Base-by-base conservation (phyloP, 106 monocot genomes). In the Alisma plantagoaquatica region DNA sequence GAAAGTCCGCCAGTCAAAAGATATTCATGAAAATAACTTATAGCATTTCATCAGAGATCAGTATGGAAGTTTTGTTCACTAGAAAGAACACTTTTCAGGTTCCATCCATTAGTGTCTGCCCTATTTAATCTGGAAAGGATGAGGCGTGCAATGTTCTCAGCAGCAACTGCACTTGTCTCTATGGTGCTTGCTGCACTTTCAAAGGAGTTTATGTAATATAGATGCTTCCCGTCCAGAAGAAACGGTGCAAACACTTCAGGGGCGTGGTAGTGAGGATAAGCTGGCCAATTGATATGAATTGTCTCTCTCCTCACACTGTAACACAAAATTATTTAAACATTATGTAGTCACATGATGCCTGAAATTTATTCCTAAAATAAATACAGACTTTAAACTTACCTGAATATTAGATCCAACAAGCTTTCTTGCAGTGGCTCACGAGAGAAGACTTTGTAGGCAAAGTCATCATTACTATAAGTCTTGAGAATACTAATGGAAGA, bases 191-290 rank as follows among this genome's bases (percentile, higher is more conserved):
- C 90, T 1, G 79, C 98, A 59, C 71, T 98, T 77, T 98, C 98
- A 52, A 98, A 98, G 7, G 90, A 72, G 60, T 98, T 98, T 47
- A 98, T 79, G 63, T 98, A 98, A 58, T 90, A 98, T n/a, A 98
- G 58, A 68, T 98, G 98, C 14, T 41, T 54, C 21, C 72, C 73
- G 58, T 98, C 98, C 20, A 98, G 35, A 12, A 90, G 12, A 47
- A 90, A 77, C n/a, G 90, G 90, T 15, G 98, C 81, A 66, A 90
- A 98, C 0, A 59, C 71, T 65, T 98, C 98, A 9, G 98, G 98
- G 49, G 90, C 85, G 63, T 72, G 27, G 47, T 68, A 98, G 56
- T 79, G 90, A 51, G 98, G 98, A 72, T 98, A 98, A 33, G 98
- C 98, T 24, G 98, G 54, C 98, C 98, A 98, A 38, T 98, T 53